Base-by-base conservation (phyloP, 345 rosid genomes). In the Salix arbutifolia region DNA sequence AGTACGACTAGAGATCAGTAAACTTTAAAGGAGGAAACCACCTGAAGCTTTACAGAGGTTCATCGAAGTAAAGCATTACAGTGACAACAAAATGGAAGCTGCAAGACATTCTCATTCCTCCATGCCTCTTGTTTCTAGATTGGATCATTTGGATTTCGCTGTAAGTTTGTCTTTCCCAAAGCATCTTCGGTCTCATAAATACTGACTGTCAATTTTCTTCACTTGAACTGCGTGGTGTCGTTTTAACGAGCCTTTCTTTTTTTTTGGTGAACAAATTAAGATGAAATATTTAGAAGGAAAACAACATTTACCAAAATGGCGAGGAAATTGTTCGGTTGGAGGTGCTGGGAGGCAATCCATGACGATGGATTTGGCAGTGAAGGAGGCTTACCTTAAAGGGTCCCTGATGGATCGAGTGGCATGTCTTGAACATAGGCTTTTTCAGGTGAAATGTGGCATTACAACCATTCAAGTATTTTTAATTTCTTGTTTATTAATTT, bases 121-220 rank as follows among this genome's bases (percentile, higher is more conserved):
- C 37, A 38, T 82, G 65, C 88, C 91, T 50, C 87, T 89, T 75
- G 85, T 83, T 75, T 84, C 97, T 30, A 86, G 97, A 83, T 77
- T 94, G 85, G 97, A 94, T 69, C 92, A 87, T 78, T 74, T 91
- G 81, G 97, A 92, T 83, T 83, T 88, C 79, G 83, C 89, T 50
- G 97, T 90, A 76, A 86, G 90, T 78, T 65, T 28, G 11, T 66
- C 7, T 1, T n/a, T 31, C 11, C n/a, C 14, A 16, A 7, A 10
- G 10, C 12, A 19, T 60, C 28, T 23, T n/a, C 65, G 21, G 52
- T 46, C 52, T 46, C 5, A 14, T 12, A 14, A 46, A 46, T 46
- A 46, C 52, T 0, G 52, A 14, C 52, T 14, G 16, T 46, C 18
- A 46, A 46, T 46, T 46, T 14, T 46, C 52, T 46, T 46, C 52